These are phyloP conservation scores for Bolboschoenoplectus hybrid DNA, from an alignment of 202 grass and related monocot genomes.

Conservation along the genomic window DNA sequence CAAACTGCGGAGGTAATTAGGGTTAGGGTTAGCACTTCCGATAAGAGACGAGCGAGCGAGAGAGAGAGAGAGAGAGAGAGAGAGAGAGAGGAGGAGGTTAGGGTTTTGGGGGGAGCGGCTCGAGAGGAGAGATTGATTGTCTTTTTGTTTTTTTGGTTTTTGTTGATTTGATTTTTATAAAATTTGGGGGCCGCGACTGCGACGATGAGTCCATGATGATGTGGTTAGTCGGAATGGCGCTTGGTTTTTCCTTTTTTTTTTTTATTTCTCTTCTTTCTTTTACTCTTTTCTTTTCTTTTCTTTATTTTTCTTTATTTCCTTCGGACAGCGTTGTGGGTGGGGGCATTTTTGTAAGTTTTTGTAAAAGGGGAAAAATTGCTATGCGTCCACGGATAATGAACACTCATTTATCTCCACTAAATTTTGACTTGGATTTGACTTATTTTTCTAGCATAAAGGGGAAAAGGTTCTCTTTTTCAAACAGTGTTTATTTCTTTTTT, in stretches of 20 bases:
- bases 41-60: conserved; percentile 19
- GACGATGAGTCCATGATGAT: background rate
- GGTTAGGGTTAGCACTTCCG: conserved; percentile 31
- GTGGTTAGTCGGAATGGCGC: conserved; percentile 2
- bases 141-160: conserved; percentile 4
- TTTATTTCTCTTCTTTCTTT: background rate
- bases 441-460: background rate
- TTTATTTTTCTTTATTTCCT: background rate
- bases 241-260: conserved; percentile 9
- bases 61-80: background rate
- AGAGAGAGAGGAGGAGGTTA: conserved; percentile 45
- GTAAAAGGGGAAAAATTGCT: background rate
- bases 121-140: conserved; percentile 12
- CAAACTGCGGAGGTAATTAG: background rate
- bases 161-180: conserved; percentile 36
- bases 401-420: background rate
- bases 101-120: conserved; percentile 65
- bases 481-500: too few relatives aligned
- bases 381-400: background rate
- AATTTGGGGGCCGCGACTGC: conserved; percentile 8
- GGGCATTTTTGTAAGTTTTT: background rate
- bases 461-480: background rate
- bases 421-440: background rate
- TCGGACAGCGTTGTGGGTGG: background rate
- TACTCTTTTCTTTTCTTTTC: background rate